Conservation (phyloP, 1,284 basidiomycete genomes). For the Leccinum pallidistipes region DNA sequence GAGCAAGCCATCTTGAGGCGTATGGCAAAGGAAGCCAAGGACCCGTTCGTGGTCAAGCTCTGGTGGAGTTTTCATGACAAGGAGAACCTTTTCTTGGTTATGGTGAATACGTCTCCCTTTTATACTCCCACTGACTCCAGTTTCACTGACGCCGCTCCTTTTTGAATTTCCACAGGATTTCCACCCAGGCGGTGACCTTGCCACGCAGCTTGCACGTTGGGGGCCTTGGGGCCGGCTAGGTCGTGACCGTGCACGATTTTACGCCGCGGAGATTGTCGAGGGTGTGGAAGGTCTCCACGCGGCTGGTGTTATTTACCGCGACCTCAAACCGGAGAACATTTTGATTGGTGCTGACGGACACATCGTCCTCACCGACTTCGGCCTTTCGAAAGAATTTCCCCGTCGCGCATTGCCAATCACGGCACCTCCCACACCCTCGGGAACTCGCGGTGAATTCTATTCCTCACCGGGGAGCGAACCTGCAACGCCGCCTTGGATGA, state of each 20-base stretch:
- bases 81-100: slow-evolving; percentile 90
- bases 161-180: slow-evolving; percentile 66
- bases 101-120: slow-evolving; percentile 49
- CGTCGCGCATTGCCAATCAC: slow-evolving; percentile 47
- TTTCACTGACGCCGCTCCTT: slow-evolving; percentile 10
- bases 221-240: slow-evolving; percentile 91
- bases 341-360: slow-evolving; percentile 92
- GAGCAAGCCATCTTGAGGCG: slow-evolving; percentile 92
- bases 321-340: slow-evolving; percentile 94
- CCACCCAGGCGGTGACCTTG: slow-evolving; percentile 94
- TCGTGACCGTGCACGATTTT: slow-evolving; percentile 91
- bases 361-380: slow-evolving; percentile 95
- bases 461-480: slow-evolving; percentile 44
- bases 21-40: slow-evolving; percentile 78
- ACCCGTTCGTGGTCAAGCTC: slow-evolving; percentile 92
- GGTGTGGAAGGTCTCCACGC: slow-evolving; percentile 90
- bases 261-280: slow-evolving; percentile 94
- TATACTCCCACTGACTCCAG: slow-evolving; percentile 15
- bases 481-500: slow-evolving; percentile 72
- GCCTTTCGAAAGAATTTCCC: slow-evolving; percentile 86
- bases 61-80: slow-evolving; percentile 97
- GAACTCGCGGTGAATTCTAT: slow-evolving; percentile 52
- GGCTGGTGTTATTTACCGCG: slow-evolving; percentile 86
- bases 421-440: slow-evolving; percentile 58
- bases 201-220: slow-evolving; percentile 94